Percentiles rank a stretch among this genome's conserved stretches.
Evolutionary conservation across 495 filamentous ascomycete species (phyloP).

Genomic region (Trichocladium antarcticum): DNA sequence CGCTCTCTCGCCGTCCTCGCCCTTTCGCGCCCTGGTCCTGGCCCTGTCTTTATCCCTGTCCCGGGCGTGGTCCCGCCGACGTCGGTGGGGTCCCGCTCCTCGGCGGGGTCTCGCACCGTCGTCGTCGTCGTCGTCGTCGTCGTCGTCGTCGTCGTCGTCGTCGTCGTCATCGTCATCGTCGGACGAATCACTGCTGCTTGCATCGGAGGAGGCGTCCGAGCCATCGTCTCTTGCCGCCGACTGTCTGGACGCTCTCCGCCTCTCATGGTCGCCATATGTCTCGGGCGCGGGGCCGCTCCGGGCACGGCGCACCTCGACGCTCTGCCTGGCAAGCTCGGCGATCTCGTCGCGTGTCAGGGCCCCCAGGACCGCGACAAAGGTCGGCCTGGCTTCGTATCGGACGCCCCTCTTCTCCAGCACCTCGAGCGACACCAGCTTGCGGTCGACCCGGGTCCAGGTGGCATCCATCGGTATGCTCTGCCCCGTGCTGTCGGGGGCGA

Average conservation of each 20-base stretch:
- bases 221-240: constrained; percentile 9
- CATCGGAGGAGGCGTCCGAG: constrained; percentile 13
- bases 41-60: too few relatives aligned
- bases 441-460: constrained; percentile 60
- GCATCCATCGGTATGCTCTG: constrained; percentile 54
- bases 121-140: constrained; percentile 11
- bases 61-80: too few relatives aligned
- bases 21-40: constrained; percentile 4
- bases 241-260: not conserved
- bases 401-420: constrained; percentile 52
- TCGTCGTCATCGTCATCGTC: constrained; percentile 16
- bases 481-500: constrained; percentile 43
- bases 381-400: constrained; percentile 56
- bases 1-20: constrained; percentile 2
- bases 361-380: constrained; percentile 58
- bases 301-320: constrained; percentile 43
- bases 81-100: too few relatives aligned
- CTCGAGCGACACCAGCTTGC: constrained; percentile 53
- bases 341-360: constrained; percentile 51
- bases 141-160: constrained; percentile 14
- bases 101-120: constrained; percentile 4
- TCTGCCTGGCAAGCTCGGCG: constrained; percentile 45
- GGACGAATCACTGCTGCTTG: constrained; percentile 21
- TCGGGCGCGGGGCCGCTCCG: constrained; percentile 13
- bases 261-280: constrained; percentile 8